Base-by-base conservation (phyloP, 1,284 basidiomycete genomes). In the Fomitopsis betulina region DNA sequence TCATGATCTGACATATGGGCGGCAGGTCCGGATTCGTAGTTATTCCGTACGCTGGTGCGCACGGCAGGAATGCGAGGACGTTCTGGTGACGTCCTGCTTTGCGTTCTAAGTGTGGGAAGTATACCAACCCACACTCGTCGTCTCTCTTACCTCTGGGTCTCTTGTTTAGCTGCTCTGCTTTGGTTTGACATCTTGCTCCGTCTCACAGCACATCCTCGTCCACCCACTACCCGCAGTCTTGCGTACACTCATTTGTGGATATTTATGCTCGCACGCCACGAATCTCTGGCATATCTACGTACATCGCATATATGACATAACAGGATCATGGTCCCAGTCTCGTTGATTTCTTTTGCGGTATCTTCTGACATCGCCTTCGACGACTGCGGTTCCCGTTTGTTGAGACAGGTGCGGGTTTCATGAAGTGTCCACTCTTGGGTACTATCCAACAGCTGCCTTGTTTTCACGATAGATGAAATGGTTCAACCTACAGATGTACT, bases 1-100 rank as follows among this genome's bases (percentile, higher is more conserved):
- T 62, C 38, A 61, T 64, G 25, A 58, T 59, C 42, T 59, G 50
- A 59, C 23, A 23, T 10, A 23, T 5, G 32, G 27, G 8, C 17
- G n/a, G 5, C 9, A 50, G 47, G 12, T 32, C 47, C 32, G 15
- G n/a, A 17, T 30, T 15, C 7, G n/a, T n/a, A 27, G 25, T 6
- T 10, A 25, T 1, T 21, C 9, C 7, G 49, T 13, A 15, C 19
- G 49, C 49, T 51, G 49, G 49, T 19, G 32, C 32, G 32, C 13
- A 30, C 49, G 30, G 32, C 19, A 21, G 17, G 32, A 5, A 17
- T 8, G 32, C n/a, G 49, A 51, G 30, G 15, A n/a, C 49, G 30
- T 33, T 13, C 49, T 51, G 33, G 49, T 21, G 33, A 35, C 12
- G 19, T 51, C 25, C 33, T 51, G 32, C 15, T 51, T 35, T 12